These are phyloP conservation scores for Edaphochlamys debaryana DNA, from an alignment of 139 green algal species.

Conservation along the genomic window DNA sequence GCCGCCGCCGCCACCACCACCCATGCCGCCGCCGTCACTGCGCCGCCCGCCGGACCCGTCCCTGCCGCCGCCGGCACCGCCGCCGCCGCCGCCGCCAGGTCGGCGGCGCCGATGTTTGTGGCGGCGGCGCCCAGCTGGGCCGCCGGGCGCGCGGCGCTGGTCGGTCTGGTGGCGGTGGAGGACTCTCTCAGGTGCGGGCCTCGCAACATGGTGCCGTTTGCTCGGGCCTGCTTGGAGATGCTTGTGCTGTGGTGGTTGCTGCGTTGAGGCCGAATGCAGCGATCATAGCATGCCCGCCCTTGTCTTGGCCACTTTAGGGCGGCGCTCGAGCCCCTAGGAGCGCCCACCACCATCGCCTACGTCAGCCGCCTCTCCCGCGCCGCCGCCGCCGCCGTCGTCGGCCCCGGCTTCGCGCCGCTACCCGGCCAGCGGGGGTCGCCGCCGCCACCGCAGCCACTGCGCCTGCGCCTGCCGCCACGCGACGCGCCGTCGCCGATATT, in stretches of 20 bases:
- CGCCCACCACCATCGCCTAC: not conserved
- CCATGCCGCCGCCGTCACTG: not conserved
- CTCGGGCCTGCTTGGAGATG: too few species aligned
- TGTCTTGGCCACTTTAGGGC: too few species aligned
- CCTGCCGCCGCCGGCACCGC: not conserved
- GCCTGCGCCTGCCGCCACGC: not conserved
- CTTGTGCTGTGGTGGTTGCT: too few species aligned
- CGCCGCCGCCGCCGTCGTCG: not conserved
- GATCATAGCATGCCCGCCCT: too few species aligned
- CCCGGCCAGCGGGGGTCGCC: too few species aligned
- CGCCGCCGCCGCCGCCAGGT: not conserved
- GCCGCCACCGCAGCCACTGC: not conserved
- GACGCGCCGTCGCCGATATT: too few species aligned
- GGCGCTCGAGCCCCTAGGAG: conserved; percentile 4
- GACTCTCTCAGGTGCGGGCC: conserved; percentile 2
- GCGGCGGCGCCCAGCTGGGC: not conserved
- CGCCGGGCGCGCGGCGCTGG: not conserved
- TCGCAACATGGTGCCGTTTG: not conserved
- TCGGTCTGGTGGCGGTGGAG: conserved; percentile 11
- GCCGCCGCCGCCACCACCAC: not conserved
- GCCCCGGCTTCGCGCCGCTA: not conserved
- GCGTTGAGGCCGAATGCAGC: too few species aligned
- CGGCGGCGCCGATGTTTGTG: not conserved
- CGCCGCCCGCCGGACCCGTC: not conserved
- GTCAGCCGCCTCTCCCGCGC: not conserved